These are phyloP conservation scores for Hericium erinaceus DNA, from an alignment of 768 basidiomycete species.

Conservation along the genomic window DNA sequence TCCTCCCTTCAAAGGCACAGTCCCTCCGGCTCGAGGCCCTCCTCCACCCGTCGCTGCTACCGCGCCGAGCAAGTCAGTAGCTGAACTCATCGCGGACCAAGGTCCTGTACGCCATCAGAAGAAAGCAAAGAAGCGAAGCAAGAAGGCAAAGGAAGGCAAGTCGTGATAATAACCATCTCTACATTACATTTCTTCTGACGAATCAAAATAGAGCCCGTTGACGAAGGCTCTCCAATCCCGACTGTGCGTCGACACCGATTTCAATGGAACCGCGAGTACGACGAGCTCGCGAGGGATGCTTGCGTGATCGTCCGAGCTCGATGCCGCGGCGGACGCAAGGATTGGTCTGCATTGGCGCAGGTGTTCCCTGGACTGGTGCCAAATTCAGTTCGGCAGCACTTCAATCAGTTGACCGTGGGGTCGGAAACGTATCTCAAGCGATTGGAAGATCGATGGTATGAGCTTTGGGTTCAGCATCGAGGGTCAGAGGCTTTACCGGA, in stretches of 20 bases:
- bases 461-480: constrained; percentile 64
- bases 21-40: not conserved
- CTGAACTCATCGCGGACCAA: constrained; percentile 41
- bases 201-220: not conserved
- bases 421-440: constrained; percentile 70
- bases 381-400: constrained; percentile 62
- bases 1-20: too few species aligned
- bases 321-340: constrained; percentile 53
- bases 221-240: constrained; percentile 13
- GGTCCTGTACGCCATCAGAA: constrained; percentile 34
- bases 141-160: constrained; percentile 19
- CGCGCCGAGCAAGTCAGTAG: constrained; percentile 42
- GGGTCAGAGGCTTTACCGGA: constrained; percentile 65
- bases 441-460: constrained; percentile 75
- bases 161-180: not conserved
- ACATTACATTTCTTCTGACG: not conserved
- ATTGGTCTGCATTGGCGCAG: constrained; percentile 66
- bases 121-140: constrained; percentile 14
- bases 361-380: constrained; percentile 72
- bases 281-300: constrained; percentile 83
- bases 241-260: constrained; percentile 53
- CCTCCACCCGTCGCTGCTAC: constrained; percentile 34
- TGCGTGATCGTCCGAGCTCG: constrained; percentile 76
- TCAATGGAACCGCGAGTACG: constrained; percentile 79
- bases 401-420: constrained; percentile 53